Evolutionary conservation across 2,329 filamentous ascomycete species (phyloP), one percentile per base, ranked within the genome.

Genomic region (Alternaria incomplexa): DNA sequence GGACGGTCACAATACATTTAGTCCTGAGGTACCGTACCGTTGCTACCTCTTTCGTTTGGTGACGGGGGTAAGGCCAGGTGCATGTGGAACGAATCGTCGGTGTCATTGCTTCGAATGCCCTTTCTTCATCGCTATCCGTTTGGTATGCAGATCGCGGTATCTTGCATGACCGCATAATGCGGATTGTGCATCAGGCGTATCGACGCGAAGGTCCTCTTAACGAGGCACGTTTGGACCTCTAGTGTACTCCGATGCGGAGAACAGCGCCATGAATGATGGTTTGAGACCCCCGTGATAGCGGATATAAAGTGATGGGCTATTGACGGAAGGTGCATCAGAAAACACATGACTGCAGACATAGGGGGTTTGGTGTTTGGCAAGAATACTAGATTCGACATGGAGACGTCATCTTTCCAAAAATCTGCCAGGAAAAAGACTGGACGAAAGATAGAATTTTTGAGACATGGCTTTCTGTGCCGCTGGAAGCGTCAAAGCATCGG

Each of bases 51-150:
- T 51, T 48, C 15, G 30, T 52, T 52, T 53, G 59, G 30, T 50
- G n/a, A 10, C 20, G 17, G 30, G 36, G 17, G 12, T 17, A 47
- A 47, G 28, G 22, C 40, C 30, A 47, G 23, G 26, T 43, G 32
- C 13, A 26, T 57, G 45, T 63, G 13, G 44, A 52, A 45, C 46
- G 44, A n/a, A 9, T 46, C 43, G 22, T 56, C 40, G n/a, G 53
- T 36, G 40, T 4, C 15, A 44, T 53, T 28, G 30, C 28, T 45
- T 28, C 20, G 20, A 13, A 32, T 17, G 56, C 28, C 26, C 23
- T 52, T 51, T 23, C 54, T 51, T 1, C 22, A 55, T 23, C 40
- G 15, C 45, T 58, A 61, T 51, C 45, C 30, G 56, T 61, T 47
- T 50, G 58, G 52, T 54, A 46, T 58, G 55, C 48, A 48, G n/a